Evolutionary conservation across 352 stramenopile genomes (phyloP).

Genomic region (Phytophthora macrochlamydospora): DNA sequence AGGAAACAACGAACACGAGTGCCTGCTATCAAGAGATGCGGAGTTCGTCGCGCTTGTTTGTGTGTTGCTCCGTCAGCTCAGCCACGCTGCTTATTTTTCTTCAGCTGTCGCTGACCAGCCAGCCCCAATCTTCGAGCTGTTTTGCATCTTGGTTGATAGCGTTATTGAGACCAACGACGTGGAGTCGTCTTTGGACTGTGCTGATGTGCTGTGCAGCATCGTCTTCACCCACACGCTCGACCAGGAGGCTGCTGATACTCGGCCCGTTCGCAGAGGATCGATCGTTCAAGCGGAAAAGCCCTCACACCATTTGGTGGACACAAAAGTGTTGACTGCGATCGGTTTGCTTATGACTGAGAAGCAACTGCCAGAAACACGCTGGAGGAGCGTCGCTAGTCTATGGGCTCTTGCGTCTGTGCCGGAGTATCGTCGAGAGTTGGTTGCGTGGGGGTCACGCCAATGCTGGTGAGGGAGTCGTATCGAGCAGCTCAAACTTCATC

Average conservation of each 20-base stretch:
- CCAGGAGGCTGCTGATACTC: neutral
- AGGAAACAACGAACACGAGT: neutral
- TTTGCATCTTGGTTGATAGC: slow-evolving; percentile 47
- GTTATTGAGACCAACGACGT: slow-evolving; percentile 33
- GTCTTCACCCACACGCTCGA: slow-evolving; percentile 34
- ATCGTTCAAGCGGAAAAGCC: slow-evolving; percentile 16
- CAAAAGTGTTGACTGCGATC: slow-evolving; percentile 46
- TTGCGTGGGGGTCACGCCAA: slow-evolving; percentile 51
- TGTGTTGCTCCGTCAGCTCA: slow-evolving; percentile 66
- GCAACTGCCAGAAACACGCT: slow-evolving; percentile 58
- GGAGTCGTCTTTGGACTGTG: slow-evolving; percentile 61
- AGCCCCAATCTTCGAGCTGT: slow-evolving; percentile 41
- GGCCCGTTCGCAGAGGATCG: neutral
- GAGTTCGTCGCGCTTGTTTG: slow-evolving; percentile 57
- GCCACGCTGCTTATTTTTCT: slow-evolving; percentile 36
- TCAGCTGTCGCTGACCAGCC: slow-evolving; percentile 9
- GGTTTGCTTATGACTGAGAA: slow-evolving; percentile 36
- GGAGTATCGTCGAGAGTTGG: slow-evolving; percentile 49
- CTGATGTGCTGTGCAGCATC: slow-evolving; percentile 65
- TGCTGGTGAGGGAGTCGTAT: slow-evolving; percentile 55
- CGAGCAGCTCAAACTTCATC: slow-evolving; percentile 21
- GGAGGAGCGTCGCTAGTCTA: slow-evolving; percentile 62
- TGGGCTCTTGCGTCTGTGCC: slow-evolving; percentile 55
- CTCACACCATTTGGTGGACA: slow-evolving; percentile 33
- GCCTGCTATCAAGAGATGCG: slow-evolving; percentile 20